Conservation (phyloP, 768 basidiomycete genomes). For the Pisolithus tinctorius region DNA sequence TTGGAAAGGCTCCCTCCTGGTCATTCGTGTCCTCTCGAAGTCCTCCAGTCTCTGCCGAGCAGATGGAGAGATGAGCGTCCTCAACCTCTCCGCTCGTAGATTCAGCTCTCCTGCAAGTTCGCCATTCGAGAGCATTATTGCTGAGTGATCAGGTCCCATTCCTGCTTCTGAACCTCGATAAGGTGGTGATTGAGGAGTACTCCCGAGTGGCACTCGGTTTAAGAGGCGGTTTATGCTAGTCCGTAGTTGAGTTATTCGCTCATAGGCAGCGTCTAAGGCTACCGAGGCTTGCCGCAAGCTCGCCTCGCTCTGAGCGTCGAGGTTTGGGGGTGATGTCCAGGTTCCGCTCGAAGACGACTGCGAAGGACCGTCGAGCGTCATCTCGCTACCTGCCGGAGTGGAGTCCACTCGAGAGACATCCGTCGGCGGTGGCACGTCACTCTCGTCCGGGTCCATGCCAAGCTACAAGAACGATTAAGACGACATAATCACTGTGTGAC, state of each 20-base stretch:
- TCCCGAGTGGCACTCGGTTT: conserved; percentile 33
- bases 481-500: neutral
- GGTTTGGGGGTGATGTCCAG: conserved; percentile 9
- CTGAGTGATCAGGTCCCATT: conserved; percentile 26
- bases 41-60: conserved; percentile 28
- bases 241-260: conserved; percentile 48
- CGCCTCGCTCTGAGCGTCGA: conserved; percentile 24
- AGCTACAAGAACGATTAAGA: neutral
- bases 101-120: conserved; percentile 22
- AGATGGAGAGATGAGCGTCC: conserved; percentile 23
- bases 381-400: conserved; percentile 10
- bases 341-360: conserved; percentile 4
- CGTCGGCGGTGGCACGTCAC: conserved; percentile 6
- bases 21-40: conserved; percentile 15
- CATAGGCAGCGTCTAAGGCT: conserved; percentile 50
- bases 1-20: conserved; percentile 11
- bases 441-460: conserved; percentile 17
- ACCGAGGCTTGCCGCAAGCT: conserved; percentile 44
- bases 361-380: conserved; percentile 9
- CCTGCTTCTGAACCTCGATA: conserved; percentile 12
- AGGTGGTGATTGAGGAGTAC: conserved; percentile 5
- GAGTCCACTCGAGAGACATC: conserved; percentile 6
- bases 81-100: conserved; percentile 21
- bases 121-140: conserved; percentile 22
- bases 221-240: conserved; percentile 41